Evolutionary conservation across 768 basidiomycete species (phyloP).

Genomic region (Tylopilus subfusipes): DNA sequence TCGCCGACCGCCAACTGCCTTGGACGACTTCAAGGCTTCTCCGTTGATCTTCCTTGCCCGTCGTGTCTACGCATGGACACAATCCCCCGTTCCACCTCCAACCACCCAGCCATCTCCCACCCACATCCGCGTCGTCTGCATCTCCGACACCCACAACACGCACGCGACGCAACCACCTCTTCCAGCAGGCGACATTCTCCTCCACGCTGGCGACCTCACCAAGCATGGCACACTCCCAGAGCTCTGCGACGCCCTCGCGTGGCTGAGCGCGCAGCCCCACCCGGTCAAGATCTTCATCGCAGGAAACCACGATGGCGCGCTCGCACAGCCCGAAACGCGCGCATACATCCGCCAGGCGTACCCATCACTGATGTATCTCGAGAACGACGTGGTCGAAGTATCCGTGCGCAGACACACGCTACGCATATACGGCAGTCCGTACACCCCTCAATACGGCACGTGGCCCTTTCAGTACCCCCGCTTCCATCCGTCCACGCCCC

Average conservation of each 20-base stretch:
- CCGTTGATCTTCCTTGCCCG: constrained; percentile 12
- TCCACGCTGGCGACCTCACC: constrained; percentile 42
- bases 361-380: constrained; percentile 37
- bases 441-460: constrained; percentile 35
- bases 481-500: constrained; percentile 1
- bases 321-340: constrained; percentile 20
- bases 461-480: constrained; percentile 12
- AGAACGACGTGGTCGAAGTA: constrained; percentile 30
- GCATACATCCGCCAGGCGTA: constrained; percentile 15
- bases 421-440: constrained; percentile 38
- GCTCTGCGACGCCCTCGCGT: constrained; percentile 28
- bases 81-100: background rate
- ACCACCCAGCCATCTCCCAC: background rate
- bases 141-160: constrained; percentile 40
- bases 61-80: constrained; percentile 14
- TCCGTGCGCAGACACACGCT: constrained; percentile 31
- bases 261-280: constrained; percentile 35
- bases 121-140: constrained; percentile 36
- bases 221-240: constrained; percentile 34
- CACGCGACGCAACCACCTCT: constrained; percentile 26
- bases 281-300: constrained; percentile 41
- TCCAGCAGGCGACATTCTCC: constrained; percentile 39
- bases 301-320: constrained; percentile 41
- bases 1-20: background rate
- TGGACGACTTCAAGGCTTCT: constrained; percentile 9